Conservation (phyloP, 2,329 filamentous ascomycete genomes). For the Colletotrichum neosansevieriae region DNA sequence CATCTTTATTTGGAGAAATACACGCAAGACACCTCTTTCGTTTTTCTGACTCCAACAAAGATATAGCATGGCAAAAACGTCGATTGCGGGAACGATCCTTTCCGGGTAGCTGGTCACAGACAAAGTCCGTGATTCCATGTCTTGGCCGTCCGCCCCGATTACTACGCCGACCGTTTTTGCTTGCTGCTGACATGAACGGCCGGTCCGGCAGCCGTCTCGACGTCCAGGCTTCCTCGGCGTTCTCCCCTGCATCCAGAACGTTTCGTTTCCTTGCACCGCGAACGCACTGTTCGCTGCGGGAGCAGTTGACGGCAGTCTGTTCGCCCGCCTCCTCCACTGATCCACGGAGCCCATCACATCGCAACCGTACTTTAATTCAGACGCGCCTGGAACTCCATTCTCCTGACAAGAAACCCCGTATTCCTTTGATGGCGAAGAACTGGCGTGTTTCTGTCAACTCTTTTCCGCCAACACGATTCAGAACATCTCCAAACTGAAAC, state of each 20-base stretch:
- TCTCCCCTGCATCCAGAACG: conserved; percentile 22
- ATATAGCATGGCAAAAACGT: not conserved
- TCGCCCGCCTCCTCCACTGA: conserved; percentile 24
- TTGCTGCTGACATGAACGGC: not conserved
- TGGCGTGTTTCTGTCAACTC: not conserved
- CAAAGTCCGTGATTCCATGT: not conserved
- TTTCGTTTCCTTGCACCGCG: conserved; percentile 31
- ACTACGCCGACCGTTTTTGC: conserved; percentile 1
- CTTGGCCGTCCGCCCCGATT: not conserved
- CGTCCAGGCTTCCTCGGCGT: conserved; percentile 12
- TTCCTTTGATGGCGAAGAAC: not conserved
- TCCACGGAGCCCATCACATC: conserved; percentile 16
- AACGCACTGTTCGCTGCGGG: conserved; percentile 22
- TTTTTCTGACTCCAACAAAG: not conserved
- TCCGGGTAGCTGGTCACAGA: conserved; percentile 4
- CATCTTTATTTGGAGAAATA: conserved; percentile 22
- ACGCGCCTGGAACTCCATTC: conserved; percentile 31
- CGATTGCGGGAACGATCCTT: not conserved
- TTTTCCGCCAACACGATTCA: not conserved
- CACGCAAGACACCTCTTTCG: not conserved
- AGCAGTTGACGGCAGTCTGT: not conserved
- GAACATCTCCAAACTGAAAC: conserved; percentile 29
- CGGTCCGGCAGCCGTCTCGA: conserved; percentile 4
- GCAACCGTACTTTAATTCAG: conserved; percentile 32
- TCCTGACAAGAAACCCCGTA: conserved; percentile 22